Evolutionary conservation across 176 grass and related monocot species (phyloP).

Genomic region (Poa pratensis): DNA sequence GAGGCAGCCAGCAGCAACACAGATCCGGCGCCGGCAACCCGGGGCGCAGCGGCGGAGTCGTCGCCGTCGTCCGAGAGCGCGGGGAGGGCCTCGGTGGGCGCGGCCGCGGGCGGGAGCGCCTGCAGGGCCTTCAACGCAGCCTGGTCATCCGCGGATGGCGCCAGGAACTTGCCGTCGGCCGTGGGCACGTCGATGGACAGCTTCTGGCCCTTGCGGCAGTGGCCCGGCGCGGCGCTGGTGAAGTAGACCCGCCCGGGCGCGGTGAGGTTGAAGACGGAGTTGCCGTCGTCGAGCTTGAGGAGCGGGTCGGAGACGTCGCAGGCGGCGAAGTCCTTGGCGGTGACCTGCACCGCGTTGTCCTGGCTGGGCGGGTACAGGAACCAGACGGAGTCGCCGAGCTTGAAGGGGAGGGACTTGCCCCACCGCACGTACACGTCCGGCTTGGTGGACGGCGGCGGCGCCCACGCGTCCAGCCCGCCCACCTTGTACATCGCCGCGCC

Average conservation of each 20-base stretch:
- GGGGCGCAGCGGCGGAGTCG: background rate
- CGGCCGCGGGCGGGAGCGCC: constrained; percentile 24
- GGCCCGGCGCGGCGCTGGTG: constrained; percentile 58
- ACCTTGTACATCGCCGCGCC: constrained; percentile 75
- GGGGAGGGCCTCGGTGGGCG: constrained; percentile 17
- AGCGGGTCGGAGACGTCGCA: constrained; percentile 58
- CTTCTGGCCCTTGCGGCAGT: constrained; percentile 83
- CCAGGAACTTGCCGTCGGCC: constrained; percentile 64
- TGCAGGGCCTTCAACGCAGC: constrained; percentile 20
- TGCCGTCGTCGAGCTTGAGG: constrained; percentile 67
- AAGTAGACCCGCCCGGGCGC: constrained; percentile 62
- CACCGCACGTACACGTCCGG: constrained; percentile 70
- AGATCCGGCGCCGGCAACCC: background rate
- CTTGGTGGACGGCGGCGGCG: constrained; percentile 60
- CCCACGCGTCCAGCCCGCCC: constrained; percentile 88
- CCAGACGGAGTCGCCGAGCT: constrained; percentile 56
- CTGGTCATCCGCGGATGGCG: constrained; percentile 37
- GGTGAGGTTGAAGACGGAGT: constrained; percentile 88
- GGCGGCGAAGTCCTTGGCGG: constrained; percentile 61
- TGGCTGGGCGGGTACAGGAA: constrained; percentile 81
- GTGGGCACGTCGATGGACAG: constrained; percentile 70
- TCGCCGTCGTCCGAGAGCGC: background rate
- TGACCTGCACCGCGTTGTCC: constrained; percentile 64
- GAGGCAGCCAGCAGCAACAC: background rate
- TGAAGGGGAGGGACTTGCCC: constrained; percentile 58